Evolutionary conservation across 345 rosid species (phyloP).

Genomic region (Hibiscus trionum): DNA sequence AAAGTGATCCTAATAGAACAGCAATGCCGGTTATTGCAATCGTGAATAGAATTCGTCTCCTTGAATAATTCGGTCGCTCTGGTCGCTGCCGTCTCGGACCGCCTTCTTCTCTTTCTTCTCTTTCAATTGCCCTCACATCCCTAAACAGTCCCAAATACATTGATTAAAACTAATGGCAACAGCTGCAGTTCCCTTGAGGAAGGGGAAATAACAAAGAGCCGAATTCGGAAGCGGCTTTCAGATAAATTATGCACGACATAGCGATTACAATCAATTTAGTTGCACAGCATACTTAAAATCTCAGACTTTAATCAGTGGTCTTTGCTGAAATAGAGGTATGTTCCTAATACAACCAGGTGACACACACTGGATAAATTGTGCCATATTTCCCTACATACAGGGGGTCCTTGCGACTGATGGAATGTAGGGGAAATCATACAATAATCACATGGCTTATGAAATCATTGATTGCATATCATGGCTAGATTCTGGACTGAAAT

Average conservation of each 20-base stretch:
- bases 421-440: not conserved
- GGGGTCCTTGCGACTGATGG: not conserved
- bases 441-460: not conserved
- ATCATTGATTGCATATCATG: not conserved
- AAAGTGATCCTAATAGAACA: conserved; percentile 71
- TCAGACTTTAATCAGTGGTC: not conserved
- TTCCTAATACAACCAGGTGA: not conserved
- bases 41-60: conserved; percentile 62
- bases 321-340: not conserved
- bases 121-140: conserved; percentile 49
- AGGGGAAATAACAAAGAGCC: not conserved
- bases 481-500: not conserved
- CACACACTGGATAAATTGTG: not conserved
- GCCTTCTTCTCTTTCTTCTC: conserved; percentile 52
- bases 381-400: not conserved
- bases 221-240: not conserved
- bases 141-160: conserved; percentile 22
- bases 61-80: conserved; percentile 44
- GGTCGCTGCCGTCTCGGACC: conserved; percentile 47
- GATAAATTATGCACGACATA: not conserved
- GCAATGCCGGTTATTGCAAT: conserved; percentile 91
- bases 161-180: not conserved
- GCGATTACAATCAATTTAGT: not conserved
- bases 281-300: not conserved
- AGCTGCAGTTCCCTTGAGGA: not conserved